Percentiles rank a stretch among this genome's conserved stretches.
Evolutionary conservation across 2,329 filamentous ascomycete genomes (phyloP).

Genomic region (Metarhizium robertsii): DNA sequence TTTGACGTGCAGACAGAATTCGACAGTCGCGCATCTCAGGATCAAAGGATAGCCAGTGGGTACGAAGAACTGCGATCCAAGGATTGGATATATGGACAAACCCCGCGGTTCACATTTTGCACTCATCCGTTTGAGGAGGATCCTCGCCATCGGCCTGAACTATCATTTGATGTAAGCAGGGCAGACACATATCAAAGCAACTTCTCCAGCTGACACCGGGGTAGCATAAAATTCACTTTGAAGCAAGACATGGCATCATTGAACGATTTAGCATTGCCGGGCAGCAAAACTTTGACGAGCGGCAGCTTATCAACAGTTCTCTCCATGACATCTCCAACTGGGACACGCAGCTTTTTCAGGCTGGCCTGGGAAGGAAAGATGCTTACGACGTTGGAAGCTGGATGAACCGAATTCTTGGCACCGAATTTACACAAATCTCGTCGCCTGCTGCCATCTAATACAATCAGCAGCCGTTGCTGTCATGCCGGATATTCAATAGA

Average conservation of each 20-base stretch:
- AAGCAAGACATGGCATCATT: constrained; percentile 27
- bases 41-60: constrained; percentile 36
- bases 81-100: constrained; percentile 78
- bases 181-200: too few relatives aligned
- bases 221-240: constrained; percentile 25
- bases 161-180: constrained; percentile 35
- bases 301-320: background rate
- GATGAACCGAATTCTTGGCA: constrained; percentile 22
- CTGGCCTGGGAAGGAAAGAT: constrained; percentile 15
- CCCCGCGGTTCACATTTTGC: constrained; percentile 70
- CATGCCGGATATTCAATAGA: background rate
- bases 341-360: constrained; percentile 13
- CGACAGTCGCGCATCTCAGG: constrained; percentile 38
- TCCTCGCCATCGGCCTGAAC: constrained; percentile 41
- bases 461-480: background rate
- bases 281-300: background rate
- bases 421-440: constrained; percentile 14
- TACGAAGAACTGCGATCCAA: constrained; percentile 37
- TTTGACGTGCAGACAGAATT: constrained; percentile 29
- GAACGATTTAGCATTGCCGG: constrained; percentile 21
- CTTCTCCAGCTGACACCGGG: background rate
- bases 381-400: constrained; percentile 17
- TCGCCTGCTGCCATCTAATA: constrained; percentile 2
- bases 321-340: constrained; percentile 18
- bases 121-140: constrained; percentile 50